Percentiles rank a stretch among this genome's conserved stretches.
Conservation (phyloP, 2,329 filamentous ascomycete species). For the Cladosporium sphaerospermum region DNA sequence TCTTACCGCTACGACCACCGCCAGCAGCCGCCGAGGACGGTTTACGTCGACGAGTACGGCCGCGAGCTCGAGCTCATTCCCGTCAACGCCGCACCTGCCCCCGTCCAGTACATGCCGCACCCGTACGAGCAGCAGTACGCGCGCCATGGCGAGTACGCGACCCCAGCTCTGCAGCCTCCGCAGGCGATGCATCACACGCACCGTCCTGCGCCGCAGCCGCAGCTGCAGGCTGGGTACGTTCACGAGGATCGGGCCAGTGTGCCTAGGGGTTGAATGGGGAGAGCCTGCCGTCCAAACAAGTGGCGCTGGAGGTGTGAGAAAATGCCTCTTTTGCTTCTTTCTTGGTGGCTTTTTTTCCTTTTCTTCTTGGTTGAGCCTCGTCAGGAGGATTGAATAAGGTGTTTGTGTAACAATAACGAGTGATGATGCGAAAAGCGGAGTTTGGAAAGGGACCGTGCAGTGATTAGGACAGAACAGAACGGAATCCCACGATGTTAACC, state of each 20-base stretch:
- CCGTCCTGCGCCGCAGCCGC: not conserved
- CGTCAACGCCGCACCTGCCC: constrained; percentile 23
- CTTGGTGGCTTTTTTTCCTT: too few relatives aligned
- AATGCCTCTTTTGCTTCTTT: too few relatives aligned
- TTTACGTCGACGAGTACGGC: constrained; percentile 31
- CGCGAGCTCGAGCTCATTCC: constrained; percentile 25
- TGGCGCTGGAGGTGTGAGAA: too few relatives aligned
- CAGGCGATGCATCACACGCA: not conserved
- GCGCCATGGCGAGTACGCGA: not conserved
- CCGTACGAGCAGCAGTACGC: constrained; percentile 20
- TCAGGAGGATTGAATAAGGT: too few relatives aligned
- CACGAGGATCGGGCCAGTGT: constrained; percentile 7
- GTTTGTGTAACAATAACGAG: too few relatives aligned
- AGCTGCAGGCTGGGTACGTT: not conserved
- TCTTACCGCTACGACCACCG: constrained; percentile 14
- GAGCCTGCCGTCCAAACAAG: too few relatives aligned
- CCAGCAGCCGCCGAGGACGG: constrained; percentile 19
- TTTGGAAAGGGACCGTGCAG: too few relatives aligned
- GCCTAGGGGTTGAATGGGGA: not conserved
- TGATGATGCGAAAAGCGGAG: too few relatives aligned
- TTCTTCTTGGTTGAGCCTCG: too few relatives aligned
- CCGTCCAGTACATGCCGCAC: constrained; percentile 22
- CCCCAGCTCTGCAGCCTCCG: not conserved
- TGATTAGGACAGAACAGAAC: too few relatives aligned
- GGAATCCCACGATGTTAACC: too few relatives aligned